phyloP scores from a whole-genome alignment of 1,284 basidiomycete genomes.

The Irpex sp. region DNA sequence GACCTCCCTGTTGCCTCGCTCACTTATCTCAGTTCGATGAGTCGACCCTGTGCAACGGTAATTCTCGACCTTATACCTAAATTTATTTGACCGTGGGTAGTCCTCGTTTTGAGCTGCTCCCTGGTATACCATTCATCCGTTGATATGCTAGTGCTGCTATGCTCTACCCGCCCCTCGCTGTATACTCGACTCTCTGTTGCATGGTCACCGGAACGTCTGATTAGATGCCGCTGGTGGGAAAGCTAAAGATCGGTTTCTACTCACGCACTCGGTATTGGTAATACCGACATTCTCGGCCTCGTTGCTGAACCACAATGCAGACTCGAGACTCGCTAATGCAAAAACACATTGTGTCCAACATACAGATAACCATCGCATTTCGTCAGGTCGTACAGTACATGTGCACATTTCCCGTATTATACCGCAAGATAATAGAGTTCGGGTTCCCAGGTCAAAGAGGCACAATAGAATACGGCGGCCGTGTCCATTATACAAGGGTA shows the following conservation, averaged over 20 bases:
- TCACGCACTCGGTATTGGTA: not conserved
- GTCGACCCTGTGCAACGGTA: not conserved
- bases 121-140: not conserved
- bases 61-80: conserved; percentile 1
- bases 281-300: not conserved
- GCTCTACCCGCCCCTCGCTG: not conserved
- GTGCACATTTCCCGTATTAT: not conserved
- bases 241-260: not conserved
- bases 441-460: not conserved
- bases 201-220: not conserved
- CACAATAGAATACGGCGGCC: not conserved
- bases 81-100: not conserved
- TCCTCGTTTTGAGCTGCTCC: not conserved
- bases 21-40: not conserved
- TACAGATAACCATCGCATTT: not conserved
- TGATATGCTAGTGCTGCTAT: not conserved
- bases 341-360: not conserved
- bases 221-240: not conserved
- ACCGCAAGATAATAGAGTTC: not conserved
- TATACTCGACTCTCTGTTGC: not conserved
- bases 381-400: not conserved
- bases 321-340: not conserved
- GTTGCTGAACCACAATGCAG: not conserved
- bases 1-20: not conserved
- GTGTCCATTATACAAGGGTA: not conserved